Percentiles rank a stretch among this genome's conserved stretches.
These are phyloP conservation scores for Daldinia loculata DNA, from an alignment of 495 filamentous ascomycete genomes.

Conservation along the genomic window DNA sequence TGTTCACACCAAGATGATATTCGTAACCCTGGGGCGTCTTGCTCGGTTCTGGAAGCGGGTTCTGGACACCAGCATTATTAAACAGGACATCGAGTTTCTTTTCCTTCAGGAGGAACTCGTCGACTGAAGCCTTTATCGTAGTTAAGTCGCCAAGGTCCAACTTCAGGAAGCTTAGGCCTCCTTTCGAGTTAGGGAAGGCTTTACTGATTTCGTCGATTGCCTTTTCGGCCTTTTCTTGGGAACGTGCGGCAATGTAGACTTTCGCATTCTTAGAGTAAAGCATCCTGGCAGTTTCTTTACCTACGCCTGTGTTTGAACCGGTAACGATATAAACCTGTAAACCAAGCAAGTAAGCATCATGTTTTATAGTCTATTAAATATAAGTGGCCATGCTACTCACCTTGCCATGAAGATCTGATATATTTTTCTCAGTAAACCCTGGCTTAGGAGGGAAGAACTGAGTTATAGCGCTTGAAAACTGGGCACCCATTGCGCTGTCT, in stretches of 20 bases:
- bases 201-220: slow-evolving; percentile 41
- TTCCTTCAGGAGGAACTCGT: slow-evolving; percentile 47
- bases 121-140: slow-evolving; percentile 44
- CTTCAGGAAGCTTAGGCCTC: slow-evolving; percentile 41
- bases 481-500: slow-evolving; percentile 22
- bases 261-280: slow-evolving; percentile 58
- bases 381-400: slow-evolving; percentile 3
- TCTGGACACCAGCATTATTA: slow-evolving; percentile 53
- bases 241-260: slow-evolving; percentile 62
- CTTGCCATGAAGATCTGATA: slow-evolving; percentile 42
- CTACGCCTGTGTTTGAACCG: slow-evolving; percentile 57
- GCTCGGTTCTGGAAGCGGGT: slow-evolving; percentile 15
- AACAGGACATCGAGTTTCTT: slow-evolving; percentile 49
- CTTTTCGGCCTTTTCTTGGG: slow-evolving; percentile 41
- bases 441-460: slow-evolving; percentile 44
- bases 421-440: slow-evolving; percentile 38
- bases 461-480: slow-evolving; percentile 30
- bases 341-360: background rate
- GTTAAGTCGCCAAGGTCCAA: slow-evolving; percentile 50
- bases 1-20: slow-evolving; percentile 50
- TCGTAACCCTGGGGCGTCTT: slow-evolving; percentile 49
- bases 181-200: slow-evolving; percentile 39
- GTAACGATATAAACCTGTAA: slow-evolving; percentile 59
- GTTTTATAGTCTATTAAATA: too few relatives aligned
- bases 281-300: slow-evolving; percentile 56